Evolutionary conservation across 805 yeast species (phyloP), one percentile per base, ranked within the genome.

Genomic region (Candida corydali): DNA sequence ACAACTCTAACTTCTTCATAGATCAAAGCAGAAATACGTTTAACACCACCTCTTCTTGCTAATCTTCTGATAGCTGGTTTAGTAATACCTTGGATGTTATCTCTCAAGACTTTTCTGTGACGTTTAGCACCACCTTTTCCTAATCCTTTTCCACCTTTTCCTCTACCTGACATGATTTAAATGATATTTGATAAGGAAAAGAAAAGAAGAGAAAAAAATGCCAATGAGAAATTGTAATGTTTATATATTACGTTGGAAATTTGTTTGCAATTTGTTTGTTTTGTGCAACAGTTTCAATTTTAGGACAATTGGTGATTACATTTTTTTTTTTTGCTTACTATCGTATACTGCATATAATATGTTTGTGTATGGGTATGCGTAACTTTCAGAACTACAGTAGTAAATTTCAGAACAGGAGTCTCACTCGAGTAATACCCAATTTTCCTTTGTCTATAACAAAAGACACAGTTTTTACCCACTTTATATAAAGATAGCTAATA

Each of bases 71-170:
- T 91, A 65, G 98, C 98, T 66, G 98, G 98, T 82, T 91, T 91
- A 48, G 98, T 91, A 68, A 91, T 91, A 79, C 98, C 98, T 76
- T 89, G 97, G 56, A 93, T 91, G 91, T 91, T 93, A 73, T 93
- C 98, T 80, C 98, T 89, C 53, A 89, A 79, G 73, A 91, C 86
- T 86, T 89, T 89, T 82, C 98, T 87, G 88, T 91, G 98, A 75
- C 98, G 88, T 83, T 91, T 91, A 61, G 98, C 98, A 78, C 98
- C 98, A 76, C 97, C 98, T 78, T 93, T 93, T 65, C 98, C 98
- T 61, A 93, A 80, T 76, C 98, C 98, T 86, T 93, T 93, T 66
- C 98, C 98, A 67, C 98, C 98, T 87, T 93, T 91, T 65, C 98
- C 98, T 81, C 97, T 89, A 70, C 98, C 96, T 69, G 96, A 87